These are phyloP conservation scores for Arctium lappa DNA, from an alignment of 129 eudicot species.

Conservation along the genomic window DNA sequence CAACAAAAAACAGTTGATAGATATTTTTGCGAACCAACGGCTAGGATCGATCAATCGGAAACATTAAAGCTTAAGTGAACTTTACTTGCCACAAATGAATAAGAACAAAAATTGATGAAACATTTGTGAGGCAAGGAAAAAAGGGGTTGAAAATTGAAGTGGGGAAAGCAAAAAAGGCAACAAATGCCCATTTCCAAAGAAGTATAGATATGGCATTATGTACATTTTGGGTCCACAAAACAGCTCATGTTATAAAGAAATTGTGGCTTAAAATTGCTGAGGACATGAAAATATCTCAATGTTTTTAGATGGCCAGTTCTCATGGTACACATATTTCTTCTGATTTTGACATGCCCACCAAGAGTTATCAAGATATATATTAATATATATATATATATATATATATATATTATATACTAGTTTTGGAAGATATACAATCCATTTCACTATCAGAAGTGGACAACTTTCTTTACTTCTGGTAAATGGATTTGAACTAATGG, in stretches of 20 bases:
- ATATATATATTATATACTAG: neutral
- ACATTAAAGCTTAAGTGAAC: neutral
- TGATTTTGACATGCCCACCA: slow-evolving; percentile 16
- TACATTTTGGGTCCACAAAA: slow-evolving; percentile 29
- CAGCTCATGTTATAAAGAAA: slow-evolving; percentile 17
- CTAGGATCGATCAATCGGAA: slow-evolving; percentile 2
- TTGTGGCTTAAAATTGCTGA: slow-evolving; percentile 34
- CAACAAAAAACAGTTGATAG: slow-evolving; percentile 4
- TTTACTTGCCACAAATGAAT: slow-evolving; percentile 11
- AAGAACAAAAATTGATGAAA: neutral
- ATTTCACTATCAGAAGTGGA: neutral
- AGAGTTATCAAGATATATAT: neutral
- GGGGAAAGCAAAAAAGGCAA: slow-evolving; percentile 21
- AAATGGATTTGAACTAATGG: slow-evolving; percentile 2
- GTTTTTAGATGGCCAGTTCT: slow-evolving; percentile 26
- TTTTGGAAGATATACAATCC: neutral
- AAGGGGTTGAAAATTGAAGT: neutral
- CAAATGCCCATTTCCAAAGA: neutral
- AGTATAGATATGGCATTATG: slow-evolving; percentile 4
- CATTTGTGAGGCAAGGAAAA: slow-evolving; percentile 12
- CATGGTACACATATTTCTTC: slow-evolving; percentile 27
- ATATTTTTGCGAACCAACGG: slow-evolving; percentile 3
- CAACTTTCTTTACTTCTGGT: neutral
- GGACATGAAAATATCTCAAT: slow-evolving; percentile 29
- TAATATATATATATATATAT: neutral